Conservation (phyloP, 2,329 filamentous ascomycete species). For the Aspergillus aculeatus region DNA sequence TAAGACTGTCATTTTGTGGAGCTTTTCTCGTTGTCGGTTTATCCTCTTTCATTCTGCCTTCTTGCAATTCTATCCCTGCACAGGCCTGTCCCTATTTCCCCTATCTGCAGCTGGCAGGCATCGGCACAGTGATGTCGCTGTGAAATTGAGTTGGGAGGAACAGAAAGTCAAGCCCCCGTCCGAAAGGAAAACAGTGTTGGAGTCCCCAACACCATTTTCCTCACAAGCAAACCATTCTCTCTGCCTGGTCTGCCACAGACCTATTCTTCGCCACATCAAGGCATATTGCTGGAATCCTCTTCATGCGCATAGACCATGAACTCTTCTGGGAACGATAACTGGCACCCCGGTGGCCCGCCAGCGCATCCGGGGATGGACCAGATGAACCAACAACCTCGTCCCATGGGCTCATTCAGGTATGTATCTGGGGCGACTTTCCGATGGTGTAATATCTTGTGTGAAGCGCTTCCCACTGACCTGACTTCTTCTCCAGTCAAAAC, state of each 20-base stretch:
- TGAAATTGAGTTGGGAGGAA: constrained; percentile 25
- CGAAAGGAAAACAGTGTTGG: constrained; percentile 19
- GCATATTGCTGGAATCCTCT: constrained; percentile 13
- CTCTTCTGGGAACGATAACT: constrained; percentile 43
- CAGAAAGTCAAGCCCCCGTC: constrained; percentile 24
- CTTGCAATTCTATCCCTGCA: neutral
- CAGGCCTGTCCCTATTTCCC: neutral
- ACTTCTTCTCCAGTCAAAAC: constrained; percentile 35
- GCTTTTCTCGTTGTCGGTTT: constrained; percentile 5
- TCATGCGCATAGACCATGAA: constrained; percentile 38
- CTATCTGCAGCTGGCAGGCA: constrained; percentile 14
- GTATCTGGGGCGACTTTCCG: constrained; percentile 8
- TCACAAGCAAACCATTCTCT: constrained; percentile 7
- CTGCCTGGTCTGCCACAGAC: neutral
- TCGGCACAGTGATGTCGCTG: constrained; percentile 29
- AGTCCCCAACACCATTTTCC: constrained; percentile 14
- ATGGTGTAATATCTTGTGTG: neutral
- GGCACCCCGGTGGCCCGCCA: constrained; percentile 43
- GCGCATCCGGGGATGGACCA: constrained; percentile 45
- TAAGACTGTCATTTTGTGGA: neutral
- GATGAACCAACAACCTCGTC: constrained; percentile 43
- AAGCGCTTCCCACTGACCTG: neutral
- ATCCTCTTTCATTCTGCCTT: constrained; percentile 1
- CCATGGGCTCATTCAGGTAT: constrained; percentile 47
- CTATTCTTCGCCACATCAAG: neutral